Base-by-base conservation (phyloP, 805 yeast species). In the Zygotorulaspora florentina region DNA sequence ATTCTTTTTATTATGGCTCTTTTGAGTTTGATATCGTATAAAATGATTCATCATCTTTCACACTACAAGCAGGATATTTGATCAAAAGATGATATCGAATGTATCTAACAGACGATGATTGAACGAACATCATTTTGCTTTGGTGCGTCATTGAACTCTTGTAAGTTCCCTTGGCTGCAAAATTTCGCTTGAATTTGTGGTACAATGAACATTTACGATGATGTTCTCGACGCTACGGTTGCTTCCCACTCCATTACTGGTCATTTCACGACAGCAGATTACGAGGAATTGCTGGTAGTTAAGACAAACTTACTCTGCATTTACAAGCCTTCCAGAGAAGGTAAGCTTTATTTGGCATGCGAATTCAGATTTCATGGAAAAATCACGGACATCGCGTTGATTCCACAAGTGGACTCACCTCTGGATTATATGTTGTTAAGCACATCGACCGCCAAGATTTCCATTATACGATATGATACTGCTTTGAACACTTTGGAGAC, bases 141-240 rank as follows among this genome's bases (percentile, higher is more conserved):
- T 12, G 33, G 33, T 3, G 9, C 15, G 15, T 9, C 33, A 29
- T 29, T 29, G 33, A 12, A 8, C 8, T 29, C 8, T 29, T 4
- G 33, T 12, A 29, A 8, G 15, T 33, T 33, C 12, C 6, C 7
- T 20, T 7, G 7, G 25, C 7, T 20, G 25, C 25, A 20, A 20
- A 4, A 20, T 4, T 7, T 20, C n/a, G 15, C n/a, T 13, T 11
- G 10, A 13, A 9, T 15, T n/a, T 17, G 2, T 15, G 6, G 1
- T n/a, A 23, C 26, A n/a, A 88, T 88, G 96, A 87, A 87, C 57
- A 83, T 85, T 12, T 86, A 85, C 64, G 80, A 83, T 53, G 88
- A 85, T 62, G 73, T 88, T 54, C 73, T 85, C 39, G 85, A 79
- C 54, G 95, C 96, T 2, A 72, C 95, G 1, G 77, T 81, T 53